phyloP scores from a whole-genome alignment of 2,329 filamentous ascomycete species.

The Diaporthe citrichinensis region DNA sequence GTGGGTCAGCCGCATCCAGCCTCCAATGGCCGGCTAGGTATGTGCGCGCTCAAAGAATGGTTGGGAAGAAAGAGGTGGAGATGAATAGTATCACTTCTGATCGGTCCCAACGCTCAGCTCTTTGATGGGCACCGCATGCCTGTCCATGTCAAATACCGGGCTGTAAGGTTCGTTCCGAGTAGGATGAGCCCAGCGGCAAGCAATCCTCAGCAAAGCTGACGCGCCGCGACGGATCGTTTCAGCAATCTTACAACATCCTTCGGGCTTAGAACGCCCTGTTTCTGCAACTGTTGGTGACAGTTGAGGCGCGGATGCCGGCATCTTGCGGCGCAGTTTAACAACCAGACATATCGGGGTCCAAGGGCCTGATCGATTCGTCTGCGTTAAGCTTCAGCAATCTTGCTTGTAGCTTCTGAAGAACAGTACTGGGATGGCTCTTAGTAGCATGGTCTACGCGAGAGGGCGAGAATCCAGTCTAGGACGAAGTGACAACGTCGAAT shows the following conservation, averaged over 20 bases:
- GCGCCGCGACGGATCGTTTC: conserved; percentile 28
- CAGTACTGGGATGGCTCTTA: not conserved
- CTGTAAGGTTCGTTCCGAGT: conserved; percentile 12
- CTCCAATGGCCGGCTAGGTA: not conserved
- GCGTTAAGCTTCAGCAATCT: conserved; percentile 4
- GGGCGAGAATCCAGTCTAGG: not conserved
- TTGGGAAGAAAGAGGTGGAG: not conserved
- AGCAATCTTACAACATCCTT: conserved; percentile 32
- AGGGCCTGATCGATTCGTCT: not conserved
- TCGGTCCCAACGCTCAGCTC: not conserved
- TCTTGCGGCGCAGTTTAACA: conserved; percentile 9
- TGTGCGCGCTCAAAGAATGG: not conserved
- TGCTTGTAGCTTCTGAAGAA: not conserved
- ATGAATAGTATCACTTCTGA: not conserved
- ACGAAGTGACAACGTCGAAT: not conserved
- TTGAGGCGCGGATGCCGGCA: conserved; percentile 16
- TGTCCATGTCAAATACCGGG: not conserved
- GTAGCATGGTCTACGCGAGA: not conserved
- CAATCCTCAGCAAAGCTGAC: conserved; percentile 9
- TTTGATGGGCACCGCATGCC: not conserved
- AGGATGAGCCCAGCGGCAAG: not conserved
- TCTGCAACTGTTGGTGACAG: not conserved
- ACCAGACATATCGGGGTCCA: not conserved
- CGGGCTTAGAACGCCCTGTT: not conserved
- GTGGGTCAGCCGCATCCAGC: conserved; percentile 3